Base-by-base conservation (phyloP, 1,284 basidiomycete genomes). In the Ceratobasidium sp. region DNA sequence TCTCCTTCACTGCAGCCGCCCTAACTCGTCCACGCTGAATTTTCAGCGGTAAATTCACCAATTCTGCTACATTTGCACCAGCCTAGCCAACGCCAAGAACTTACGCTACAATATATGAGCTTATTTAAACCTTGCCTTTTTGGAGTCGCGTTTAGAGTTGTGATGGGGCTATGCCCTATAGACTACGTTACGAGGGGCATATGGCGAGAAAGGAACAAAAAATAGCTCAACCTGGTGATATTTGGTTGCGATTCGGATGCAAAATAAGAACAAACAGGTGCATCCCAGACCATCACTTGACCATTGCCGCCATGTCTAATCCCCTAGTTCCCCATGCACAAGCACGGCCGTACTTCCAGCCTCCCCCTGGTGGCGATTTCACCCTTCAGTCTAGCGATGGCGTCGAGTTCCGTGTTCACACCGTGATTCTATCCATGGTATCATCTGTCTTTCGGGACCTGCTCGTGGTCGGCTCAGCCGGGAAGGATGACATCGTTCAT, bases 291-390 rank as follows among this genome's bases (percentile, higher is more conserved):
- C 48, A 46, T 46, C n/a, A 16, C 14, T 11, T 14, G 13, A n/a
- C 14, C 43, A 14, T n/a, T 14, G 13, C 43, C n/a, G n/a, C 43
- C 13, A 46, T 46, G 43, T 46, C 43, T 22, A 24, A 11, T 31
- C 4, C 24, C 31, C 34, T 5, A 59, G n/a, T 24, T 51, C 9
- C 56, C 39, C 14, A 39, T n/a, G 9, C 19, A 9, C 31, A 19
- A 16, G 1, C 14, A 39, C 31, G 16, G 2, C 3, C 3, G 11
- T 24, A 48, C 16, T 48, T 64, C 27, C 24, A 37, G 27, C 46
- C 48, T 34, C 51, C 51, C 56, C 65, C 65, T 54, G 13, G 37
- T n/a, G 65, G 51, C 27, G 37, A 68, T 27, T 14, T 68, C 29
- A 34, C 24, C 11, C 53, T 68, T 14, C 29, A 19, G 0, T 68